A percentile compares a stretch with the other conserved stretches of the same genome.
These are phyloP conservation scores for Phanerochaete sordida DNA, from an alignment of 768 basidiomycete species.

Conservation along the genomic window DNA sequence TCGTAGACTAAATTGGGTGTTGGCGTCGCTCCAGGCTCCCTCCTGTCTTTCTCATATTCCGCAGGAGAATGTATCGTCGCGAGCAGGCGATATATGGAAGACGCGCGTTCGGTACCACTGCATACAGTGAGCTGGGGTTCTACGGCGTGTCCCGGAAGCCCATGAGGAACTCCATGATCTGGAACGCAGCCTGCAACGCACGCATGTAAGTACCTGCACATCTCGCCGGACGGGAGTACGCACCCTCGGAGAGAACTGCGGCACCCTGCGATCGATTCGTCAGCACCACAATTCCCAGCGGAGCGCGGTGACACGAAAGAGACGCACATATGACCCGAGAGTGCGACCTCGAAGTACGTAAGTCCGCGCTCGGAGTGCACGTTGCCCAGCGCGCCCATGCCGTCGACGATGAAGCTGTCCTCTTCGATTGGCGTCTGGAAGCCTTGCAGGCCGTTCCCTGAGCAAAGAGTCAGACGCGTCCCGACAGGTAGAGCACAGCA, in stretches of 20 bases:
- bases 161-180: conserved; percentile 66
- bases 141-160: conserved; percentile 53
- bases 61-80: too few species aligned
- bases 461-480: conserved; percentile 8
- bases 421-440: conserved; percentile 66
- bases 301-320: background rate
- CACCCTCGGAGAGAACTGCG: conserved; percentile 62
- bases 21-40: too few species aligned
- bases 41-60: too few species aligned
- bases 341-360: conserved; percentile 61
- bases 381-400: conserved; percentile 63
- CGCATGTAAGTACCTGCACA: background rate
- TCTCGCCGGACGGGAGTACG: conserved; percentile 16
- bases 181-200: conserved; percentile 53
- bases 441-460: conserved; percentile 65
- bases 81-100: background rate
- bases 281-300: too few species aligned
- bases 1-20: too few species aligned
- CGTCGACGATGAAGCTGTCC: conserved; percentile 70
- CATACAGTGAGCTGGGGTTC: background rate
- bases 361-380: conserved; percentile 65
- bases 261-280: conserved; percentile 40
- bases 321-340: conserved; percentile 71
- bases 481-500: background rate
- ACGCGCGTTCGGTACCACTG: background rate